Conservation (phyloP, 2,329 filamentous ascomycete genomes). For the Aspergillus costaricaensis region DNA sequence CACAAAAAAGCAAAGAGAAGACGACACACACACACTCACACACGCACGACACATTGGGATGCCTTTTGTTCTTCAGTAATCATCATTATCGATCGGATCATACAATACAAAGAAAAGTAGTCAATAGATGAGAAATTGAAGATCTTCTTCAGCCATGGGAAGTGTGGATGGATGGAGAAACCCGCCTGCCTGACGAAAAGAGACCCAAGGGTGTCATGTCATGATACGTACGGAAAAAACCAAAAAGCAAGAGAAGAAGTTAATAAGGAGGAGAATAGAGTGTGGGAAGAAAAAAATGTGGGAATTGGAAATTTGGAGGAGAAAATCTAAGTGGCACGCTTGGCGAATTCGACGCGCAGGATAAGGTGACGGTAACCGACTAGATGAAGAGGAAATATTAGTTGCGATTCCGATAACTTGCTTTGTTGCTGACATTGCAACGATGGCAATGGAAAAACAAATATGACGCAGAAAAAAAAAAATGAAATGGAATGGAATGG, state of each 20-base stretch:
- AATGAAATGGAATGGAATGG: not conserved
- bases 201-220: slow-evolving; percentile 29
- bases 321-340: slow-evolving; percentile 44
- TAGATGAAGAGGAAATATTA: slow-evolving; percentile 23
- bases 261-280: not conserved
- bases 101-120: slow-evolving; percentile 35
- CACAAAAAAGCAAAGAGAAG: slow-evolving; percentile 21
- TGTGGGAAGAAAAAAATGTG: not conserved
- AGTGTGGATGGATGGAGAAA: slow-evolving; percentile 16
- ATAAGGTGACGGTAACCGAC: slow-evolving; percentile 57
- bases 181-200: slow-evolving; percentile 31
- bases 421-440: not conserved
- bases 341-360: slow-evolving; percentile 55
- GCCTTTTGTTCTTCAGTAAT: slow-evolving; percentile 29
- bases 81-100: slow-evolving; percentile 42
- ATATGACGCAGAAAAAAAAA: not conserved
- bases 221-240: slow-evolving; percentile 21
- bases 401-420: not conserved
- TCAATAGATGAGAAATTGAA: slow-evolving; percentile 9
- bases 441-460: slow-evolving; percentile 2
- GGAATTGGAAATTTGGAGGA: not conserved
- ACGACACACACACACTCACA: slow-evolving; percentile 26
- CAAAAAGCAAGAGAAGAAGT: slow-evolving; percentile 22
- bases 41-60: slow-evolving; percentile 15
- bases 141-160: slow-evolving; percentile 28